Evolutionary conservation across 2,329 filamentous ascomycete species (phyloP), one percentile per base, ranked within the genome.

Genomic region (Clarireedia monteithiana): DNA sequence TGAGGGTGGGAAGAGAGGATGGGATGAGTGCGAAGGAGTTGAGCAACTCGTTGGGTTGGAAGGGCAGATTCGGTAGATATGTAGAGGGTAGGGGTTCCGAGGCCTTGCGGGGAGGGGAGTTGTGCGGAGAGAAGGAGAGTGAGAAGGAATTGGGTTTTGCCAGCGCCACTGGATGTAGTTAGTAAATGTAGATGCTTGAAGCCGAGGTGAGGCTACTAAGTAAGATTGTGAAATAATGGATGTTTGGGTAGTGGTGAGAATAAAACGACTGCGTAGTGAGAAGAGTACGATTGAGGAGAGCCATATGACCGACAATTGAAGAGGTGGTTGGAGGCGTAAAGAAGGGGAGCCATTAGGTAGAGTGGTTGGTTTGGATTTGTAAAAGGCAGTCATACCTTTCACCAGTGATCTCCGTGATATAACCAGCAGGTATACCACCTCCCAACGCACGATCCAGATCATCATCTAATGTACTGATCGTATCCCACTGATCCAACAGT

Each of bases 91-190:
- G 55, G 36, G n/a, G 84, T 80, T 59, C 84, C 83, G 39, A 80
- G 80, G 5, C 89, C 90, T 44, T 77, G 76, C 0, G 89, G 88
- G 1, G 83, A 73, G 2, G 88, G 84, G 4, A 97, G 84, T 71
- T 99, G 94, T 15, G 86, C 85, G 34, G 91, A 81, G 36, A 97
- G 83, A 46, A 95, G 84, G 27, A 99, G 80, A 23, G 86, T 85
- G 27, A 97, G 81, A 27, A 97, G 84, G 66, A 96, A 83, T 71
- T 99, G 94, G 1, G 94, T 96, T 78, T 99, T 99, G 66, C 92
- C 94, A 62, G 85, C 88, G 64, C 91, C 94, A 67, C 85, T 88
- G 30, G 10, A 56, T 44, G 44, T 39, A 6, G 44, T 66, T 56
- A 64, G 60, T 48, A 45, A 44, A 12, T 17, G 30, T 34, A 34